Base-by-base conservation (phyloP, 371 early-diverging fungal genomes). In the Syncephalastrum contaminatum region DNA sequence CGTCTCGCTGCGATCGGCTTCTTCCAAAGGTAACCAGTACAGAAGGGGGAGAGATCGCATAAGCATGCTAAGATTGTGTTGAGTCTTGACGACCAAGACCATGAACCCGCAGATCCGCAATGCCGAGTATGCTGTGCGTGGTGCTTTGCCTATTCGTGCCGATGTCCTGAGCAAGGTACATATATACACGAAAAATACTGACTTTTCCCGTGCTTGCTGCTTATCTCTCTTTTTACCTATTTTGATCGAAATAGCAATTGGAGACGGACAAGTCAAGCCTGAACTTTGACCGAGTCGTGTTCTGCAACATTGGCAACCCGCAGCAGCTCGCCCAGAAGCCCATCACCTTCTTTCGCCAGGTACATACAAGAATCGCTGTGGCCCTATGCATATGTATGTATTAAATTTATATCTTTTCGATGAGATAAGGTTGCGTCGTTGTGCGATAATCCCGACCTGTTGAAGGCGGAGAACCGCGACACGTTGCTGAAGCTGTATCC, bases 241-340 rank as follows among this genome's bases (percentile, higher is more conserved):
- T 50, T n/a, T 24, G 30, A 51, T 30, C 12, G 10, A 30, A 6
- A 18, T 18, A 58, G 58, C 42, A 58, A 58, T 43, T 58, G 42
- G 16, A 27, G 27, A 50, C 41, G 8, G 51, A 43, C 43, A 45
- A 69, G 66, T 5, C 8, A 4, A 47, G 53, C 1, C 77, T 85
- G 36, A 81, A 86, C 1, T 96, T 95, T 72, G 73, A 77, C 46
- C 62, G 78, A 22, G 82, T 95, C 58, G 84, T 88, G 19, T 82
- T 80, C 64, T 94, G 95, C 79, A 97, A 97, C 70, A 96, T 97
- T 59, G 97, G 97, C 53, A 97, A 97, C 81, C 97, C 97, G 44
- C 96, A 97, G 72, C 92, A 92, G 67, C 82, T 97, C 13, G 62
- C 73, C 41, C 97, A 97, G 71, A 83, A 84, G 63, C 97, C 97